phyloP scores from a whole-genome alignment of 2,329 filamentous ascomycete genomes.

The Eurotiales sp. region DNA sequence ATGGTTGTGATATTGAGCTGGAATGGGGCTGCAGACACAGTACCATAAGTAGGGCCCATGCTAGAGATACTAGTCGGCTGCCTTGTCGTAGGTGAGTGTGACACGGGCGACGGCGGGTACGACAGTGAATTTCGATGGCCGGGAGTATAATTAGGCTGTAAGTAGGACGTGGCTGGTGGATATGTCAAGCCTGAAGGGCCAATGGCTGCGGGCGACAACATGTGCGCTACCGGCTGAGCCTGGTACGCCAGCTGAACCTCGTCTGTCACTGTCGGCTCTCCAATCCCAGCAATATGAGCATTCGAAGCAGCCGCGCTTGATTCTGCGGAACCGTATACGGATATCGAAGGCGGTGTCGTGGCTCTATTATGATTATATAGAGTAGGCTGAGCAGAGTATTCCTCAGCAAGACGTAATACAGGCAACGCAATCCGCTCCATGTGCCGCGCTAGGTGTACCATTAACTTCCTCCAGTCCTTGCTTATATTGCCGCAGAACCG shows the following conservation, averaged over 20 bases:
- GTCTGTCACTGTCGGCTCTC: not conserved
- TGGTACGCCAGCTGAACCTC: not conserved
- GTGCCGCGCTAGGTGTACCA: constrained; percentile 88
- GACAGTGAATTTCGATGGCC: constrained; percentile 17
- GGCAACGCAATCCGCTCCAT: constrained; percentile 91
- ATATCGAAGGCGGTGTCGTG: constrained; percentile 3
- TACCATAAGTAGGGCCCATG: too few species aligned
- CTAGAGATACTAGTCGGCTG: constrained; percentile 4
- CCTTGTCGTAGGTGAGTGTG: constrained; percentile 1
- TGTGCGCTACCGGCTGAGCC: not conserved
- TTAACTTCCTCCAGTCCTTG: constrained; percentile 86
- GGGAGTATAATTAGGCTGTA: constrained; percentile 13
- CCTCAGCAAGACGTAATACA: constrained; percentile 55
- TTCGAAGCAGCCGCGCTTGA: not conserved
- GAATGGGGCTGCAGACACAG: not conserved
- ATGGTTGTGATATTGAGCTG: constrained; percentile 22
- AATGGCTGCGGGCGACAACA: constrained; percentile 1
- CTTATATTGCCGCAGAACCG: constrained; percentile 81
- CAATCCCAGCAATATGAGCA: constrained; percentile 7
- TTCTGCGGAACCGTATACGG: constrained; percentile 5
- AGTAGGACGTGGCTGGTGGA: constrained; percentile 4
- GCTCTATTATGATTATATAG: not conserved
- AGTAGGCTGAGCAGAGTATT: constrained; percentile 16
- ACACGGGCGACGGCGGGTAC: constrained; percentile 21
- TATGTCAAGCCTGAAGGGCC: constrained; percentile 10